Conservation (phyloP, 2,329 filamentous ascomycete genomes). For the Phialophora macrospora region DNA sequence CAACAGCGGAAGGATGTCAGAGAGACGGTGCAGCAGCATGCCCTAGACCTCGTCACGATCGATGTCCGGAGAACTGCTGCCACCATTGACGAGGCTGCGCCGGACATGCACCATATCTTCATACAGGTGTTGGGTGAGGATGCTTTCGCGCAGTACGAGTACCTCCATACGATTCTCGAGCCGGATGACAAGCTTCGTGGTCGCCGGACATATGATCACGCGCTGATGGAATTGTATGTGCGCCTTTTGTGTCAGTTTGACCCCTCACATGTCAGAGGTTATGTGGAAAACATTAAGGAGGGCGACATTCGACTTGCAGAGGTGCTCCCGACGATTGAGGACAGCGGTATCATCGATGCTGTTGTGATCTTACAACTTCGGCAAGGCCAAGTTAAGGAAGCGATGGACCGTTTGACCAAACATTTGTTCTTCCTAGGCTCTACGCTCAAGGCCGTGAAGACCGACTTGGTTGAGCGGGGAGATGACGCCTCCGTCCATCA, state of each 20-base stretch:
- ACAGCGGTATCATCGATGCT: conserved; percentile 87
- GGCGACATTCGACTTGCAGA: conserved; percentile 78
- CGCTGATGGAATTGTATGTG: conserved; percentile 81
- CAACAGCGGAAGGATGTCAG: conserved; percentile 77
- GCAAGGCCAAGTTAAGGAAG: conserved; percentile 80
- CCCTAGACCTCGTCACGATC: conserved; percentile 68
- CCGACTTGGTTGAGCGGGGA: conserved; percentile 56
- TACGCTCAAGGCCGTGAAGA: conserved; percentile 58
- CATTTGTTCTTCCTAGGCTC: conserved; percentile 81
- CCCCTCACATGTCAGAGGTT: conserved; percentile 80
- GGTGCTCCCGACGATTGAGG: conserved; percentile 85
- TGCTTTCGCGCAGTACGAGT: conserved; percentile 72
- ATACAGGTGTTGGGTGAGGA: conserved; percentile 66
- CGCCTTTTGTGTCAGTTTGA: conserved; percentile 89
- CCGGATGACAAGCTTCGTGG: conserved; percentile 36
- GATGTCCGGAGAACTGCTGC: conserved; percentile 69
- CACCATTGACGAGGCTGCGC: conserved; percentile 65
- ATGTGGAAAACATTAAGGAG: conserved; percentile 75
- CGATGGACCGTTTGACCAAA: conserved; percentile 81
- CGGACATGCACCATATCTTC: conserved; percentile 69
- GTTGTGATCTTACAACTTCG: conserved; percentile 88
- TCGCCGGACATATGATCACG: conserved; percentile 48
- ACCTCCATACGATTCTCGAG: conserved; percentile 77
- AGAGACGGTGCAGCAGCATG: conserved; percentile 67
- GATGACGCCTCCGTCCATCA: conserved; percentile 65